phyloP scores from a whole-genome alignment of 208 protist genomes.

The Crithidia bombi region DNA sequence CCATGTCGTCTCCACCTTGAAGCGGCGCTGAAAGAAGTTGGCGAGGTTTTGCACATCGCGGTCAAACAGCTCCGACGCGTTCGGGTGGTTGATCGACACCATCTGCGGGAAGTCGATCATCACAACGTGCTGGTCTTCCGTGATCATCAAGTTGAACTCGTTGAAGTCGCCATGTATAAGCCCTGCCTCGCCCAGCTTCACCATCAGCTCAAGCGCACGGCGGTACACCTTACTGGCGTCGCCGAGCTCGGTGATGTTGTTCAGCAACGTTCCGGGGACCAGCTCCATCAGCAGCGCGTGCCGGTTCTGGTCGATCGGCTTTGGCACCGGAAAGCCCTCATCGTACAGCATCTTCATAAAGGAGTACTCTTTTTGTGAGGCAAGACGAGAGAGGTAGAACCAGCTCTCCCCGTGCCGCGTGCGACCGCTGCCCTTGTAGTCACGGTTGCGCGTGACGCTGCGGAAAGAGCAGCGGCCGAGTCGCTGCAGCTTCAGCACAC shows the following conservation, averaged over 20 bases:
- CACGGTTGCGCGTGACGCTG: conserved; percentile 95
- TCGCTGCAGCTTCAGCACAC: conserved; percentile 95
- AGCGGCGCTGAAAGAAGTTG: conserved; percentile 95
- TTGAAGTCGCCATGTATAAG: conserved; percentile 99
- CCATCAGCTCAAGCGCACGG: conserved; percentile 92
- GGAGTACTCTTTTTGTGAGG: conserved; percentile 97
- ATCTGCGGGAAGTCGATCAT: conserved; percentile 99
- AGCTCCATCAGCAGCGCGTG: conserved; percentile 98
- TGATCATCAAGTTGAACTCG: conserved; percentile 99
- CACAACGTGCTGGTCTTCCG: conserved; percentile 90
- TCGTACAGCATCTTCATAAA: conserved; percentile 98
- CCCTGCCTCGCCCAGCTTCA: conserved; percentile 93
- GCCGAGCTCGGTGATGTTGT: conserved; percentile 89
- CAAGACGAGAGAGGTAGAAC: conserved; percentile 98
- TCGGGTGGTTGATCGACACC: conserved; percentile 96
- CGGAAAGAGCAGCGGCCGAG: conserved; percentile 99
- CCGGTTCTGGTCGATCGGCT: conserved; percentile 97
- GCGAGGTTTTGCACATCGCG: conserved; percentile 98
- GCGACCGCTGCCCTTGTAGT: conserved; percentile 94
- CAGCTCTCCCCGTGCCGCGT: conserved; percentile 93
- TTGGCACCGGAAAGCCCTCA: conserved; percentile 96
- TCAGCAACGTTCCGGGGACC: conserved; percentile 93
- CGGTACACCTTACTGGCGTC: conserved; percentile 92
- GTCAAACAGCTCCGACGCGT: conserved; percentile 96
- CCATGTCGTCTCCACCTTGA: conserved; percentile 76